phyloP scores from a whole-genome alignment of 1,284 basidiomycete species.

The Ceratobasidium sp. region DNA sequence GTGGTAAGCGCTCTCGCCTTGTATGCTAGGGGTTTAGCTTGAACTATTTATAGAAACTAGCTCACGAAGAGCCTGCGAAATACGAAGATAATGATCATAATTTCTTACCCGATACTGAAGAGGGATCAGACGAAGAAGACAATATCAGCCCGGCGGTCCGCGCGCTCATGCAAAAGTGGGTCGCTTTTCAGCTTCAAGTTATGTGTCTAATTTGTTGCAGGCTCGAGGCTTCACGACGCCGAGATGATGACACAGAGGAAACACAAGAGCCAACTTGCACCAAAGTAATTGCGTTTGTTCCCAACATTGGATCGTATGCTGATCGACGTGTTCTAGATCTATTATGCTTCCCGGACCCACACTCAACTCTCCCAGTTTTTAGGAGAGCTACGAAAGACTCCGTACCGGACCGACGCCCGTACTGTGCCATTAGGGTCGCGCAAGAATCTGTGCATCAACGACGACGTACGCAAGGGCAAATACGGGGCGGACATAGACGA shows the following conservation, averaged over 20 bases:
- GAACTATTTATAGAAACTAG: conserved; percentile 54
- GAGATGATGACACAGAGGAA: conserved; percentile 44
- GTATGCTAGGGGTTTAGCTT: conserved; percentile 38
- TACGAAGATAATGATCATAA: conserved; percentile 63
- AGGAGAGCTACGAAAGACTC: conserved; percentile 79
- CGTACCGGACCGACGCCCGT: conserved; percentile 61
- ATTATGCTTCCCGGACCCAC: conserved; percentile 95
- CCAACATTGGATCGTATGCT: too few species aligned
- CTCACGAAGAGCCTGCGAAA: conserved; percentile 55
- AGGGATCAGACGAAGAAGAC: conserved; percentile 61
- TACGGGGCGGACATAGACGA: conserved; percentile 87
- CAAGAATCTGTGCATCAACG: conserved; percentile 94
- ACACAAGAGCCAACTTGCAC: conserved; percentile 71
- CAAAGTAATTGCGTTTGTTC: conserved; percentile 62
- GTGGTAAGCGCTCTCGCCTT: conserved; percentile 61
- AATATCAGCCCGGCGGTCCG: conserved; percentile 84
- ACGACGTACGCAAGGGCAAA: conserved; percentile 71
- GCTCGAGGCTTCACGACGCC: conserved; percentile 42
- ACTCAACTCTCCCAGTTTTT: conserved; percentile 94
- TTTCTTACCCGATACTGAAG: conserved; percentile 74
- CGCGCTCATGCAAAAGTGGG: conserved; percentile 84
- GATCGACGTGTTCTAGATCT: conserved; percentile 74
- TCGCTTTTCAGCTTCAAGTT: conserved; percentile 26
- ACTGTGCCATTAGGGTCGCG: conserved; percentile 91
- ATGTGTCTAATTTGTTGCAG: conserved; percentile 16